Percentiles rank a stretch among this genome's conserved stretches.
Evolutionary conservation across 345 rosid genomes (phyloP).

Genomic region (Cardiospermum halicacabum): DNA sequence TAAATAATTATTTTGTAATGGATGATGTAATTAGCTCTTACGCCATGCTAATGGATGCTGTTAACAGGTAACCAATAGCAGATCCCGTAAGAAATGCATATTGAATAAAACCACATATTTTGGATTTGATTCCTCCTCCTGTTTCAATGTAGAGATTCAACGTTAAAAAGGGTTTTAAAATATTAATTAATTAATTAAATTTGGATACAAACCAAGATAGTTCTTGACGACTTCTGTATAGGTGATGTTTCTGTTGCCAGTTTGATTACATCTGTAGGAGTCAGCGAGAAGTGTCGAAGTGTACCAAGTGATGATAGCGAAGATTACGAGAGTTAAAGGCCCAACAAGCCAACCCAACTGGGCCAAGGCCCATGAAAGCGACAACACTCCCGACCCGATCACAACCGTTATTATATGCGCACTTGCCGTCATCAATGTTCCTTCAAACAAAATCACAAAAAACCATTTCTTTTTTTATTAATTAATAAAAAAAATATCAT

Average conservation of each 20-base stretch:
- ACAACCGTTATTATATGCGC: slow-evolving; percentile 58
- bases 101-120: slow-evolving; percentile 69
- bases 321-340: slow-evolving; percentile 42
- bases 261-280: slow-evolving; percentile 25
- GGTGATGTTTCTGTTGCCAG: slow-evolving; percentile 44
- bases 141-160: background rate
- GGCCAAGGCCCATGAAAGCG: slow-evolving; percentile 55
- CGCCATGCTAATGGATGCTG: slow-evolving; percentile 94
- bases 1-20: no score
- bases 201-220: slow-evolving; percentile 51
- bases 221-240: slow-evolving; percentile 11
- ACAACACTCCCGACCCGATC: slow-evolving; percentile 57
- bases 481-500: no score
- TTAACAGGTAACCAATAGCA: slow-evolving; percentile 74
- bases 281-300: slow-evolving; percentile 79
- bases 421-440: slow-evolving; percentile 43
- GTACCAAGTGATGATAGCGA: slow-evolving; percentile 64
- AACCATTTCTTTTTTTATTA: no score
- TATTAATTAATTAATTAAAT: no score
- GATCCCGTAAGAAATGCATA: slow-evolving; percentile 54
- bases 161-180: no score
- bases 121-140: slow-evolving; percentile 63
- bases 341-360: slow-evolving; percentile 66
- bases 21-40: no score
- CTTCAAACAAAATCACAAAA: slow-evolving; percentile 30